Conservation (phyloP, 306 rosid species). For the Lablab purpureus region DNA sequence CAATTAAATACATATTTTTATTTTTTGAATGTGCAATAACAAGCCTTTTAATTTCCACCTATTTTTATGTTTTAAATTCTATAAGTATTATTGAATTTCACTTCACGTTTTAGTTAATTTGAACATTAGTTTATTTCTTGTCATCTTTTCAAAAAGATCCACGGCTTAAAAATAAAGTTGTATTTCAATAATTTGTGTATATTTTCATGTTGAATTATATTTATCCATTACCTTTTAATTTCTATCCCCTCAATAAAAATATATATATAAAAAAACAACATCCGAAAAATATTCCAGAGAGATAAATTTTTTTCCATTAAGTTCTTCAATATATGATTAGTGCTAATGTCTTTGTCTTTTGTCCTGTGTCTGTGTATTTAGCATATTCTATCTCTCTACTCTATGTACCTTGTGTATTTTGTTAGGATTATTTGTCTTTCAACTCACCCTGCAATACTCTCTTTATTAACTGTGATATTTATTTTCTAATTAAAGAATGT, state of each 20-base stretch:
- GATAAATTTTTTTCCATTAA: too few relatives aligned
- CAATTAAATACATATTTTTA: too few relatives aligned
- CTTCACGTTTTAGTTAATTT: not conserved
- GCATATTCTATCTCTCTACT: too few relatives aligned
- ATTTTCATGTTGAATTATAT: not conserved
- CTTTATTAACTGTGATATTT: not conserved
- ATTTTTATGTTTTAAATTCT: not conserved
- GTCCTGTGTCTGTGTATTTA: too few relatives aligned
- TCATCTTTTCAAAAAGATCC: not conserved
- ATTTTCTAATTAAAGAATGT: conserved; percentile 53
- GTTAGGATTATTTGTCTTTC: not conserved
- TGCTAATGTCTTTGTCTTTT: too few relatives aligned
- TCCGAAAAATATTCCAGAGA: too few relatives aligned
- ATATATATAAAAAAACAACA: too few relatives aligned
- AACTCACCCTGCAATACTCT: not conserved
- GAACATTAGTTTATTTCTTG: not conserved
- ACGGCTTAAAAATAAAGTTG: not conserved
- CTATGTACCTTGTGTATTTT: too few relatives aligned
- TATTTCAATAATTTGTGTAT: not conserved
- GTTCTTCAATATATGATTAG: too few relatives aligned
- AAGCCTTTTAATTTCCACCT: not conserved
- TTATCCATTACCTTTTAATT: too few relatives aligned
- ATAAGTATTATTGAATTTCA: not conserved
- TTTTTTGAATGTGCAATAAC: not conserved
- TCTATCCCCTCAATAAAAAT: too few relatives aligned